Percentiles rank a stretch among this genome's conserved stretches.
Conservation (phyloP, 495 filamentous ascomycete genomes). For the Lasiosphaeria miniovina region DNA sequence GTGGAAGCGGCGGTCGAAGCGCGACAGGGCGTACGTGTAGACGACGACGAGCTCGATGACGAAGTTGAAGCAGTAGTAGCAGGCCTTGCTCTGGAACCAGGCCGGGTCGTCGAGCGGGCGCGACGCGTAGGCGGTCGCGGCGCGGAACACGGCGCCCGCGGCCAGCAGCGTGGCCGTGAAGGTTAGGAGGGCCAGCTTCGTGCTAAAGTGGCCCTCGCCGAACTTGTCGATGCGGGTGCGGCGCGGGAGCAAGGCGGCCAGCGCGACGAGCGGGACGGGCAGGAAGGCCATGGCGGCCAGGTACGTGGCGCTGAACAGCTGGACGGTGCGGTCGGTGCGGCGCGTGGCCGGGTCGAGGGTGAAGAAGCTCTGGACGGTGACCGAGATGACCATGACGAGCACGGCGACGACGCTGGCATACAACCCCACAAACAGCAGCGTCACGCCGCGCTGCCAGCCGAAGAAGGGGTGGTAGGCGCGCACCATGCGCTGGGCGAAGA, state of each 20-base stretch:
- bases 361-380: conserved; percentile 63
- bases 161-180: conserved; percentile 54
- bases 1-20: conserved; percentile 72
- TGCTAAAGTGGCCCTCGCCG: conserved; percentile 62
- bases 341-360: conserved; percentile 52
- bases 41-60: conserved; percentile 68
- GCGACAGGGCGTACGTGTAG: conserved; percentile 55
- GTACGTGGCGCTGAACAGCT: conserved; percentile 65
- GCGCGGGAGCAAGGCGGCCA: conserved; percentile 51
- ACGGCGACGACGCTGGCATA: conserved; percentile 59
- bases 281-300: conserved; percentile 71
- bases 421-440: conserved; percentile 51
- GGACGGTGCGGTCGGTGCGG: conserved; percentile 56
- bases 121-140: conserved; percentile 54
- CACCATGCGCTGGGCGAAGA: conserved; percentile 74
- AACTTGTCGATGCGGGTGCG: conserved; percentile 61
- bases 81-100: conserved; percentile 65
- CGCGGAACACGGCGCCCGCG: conserved; percentile 68
- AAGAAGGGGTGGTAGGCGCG: conserved; percentile 67
- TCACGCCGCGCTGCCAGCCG: conserved; percentile 60
- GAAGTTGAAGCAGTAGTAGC: conserved; percentile 81
- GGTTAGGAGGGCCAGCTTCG: conserved; percentile 64
- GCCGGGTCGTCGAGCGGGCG: conserved; percentile 55
- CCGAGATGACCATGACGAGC: conserved; percentile 67
- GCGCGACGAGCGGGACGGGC: conserved; percentile 61